Base-by-base conservation (phyloP, 371 early-diverging fungal species). In the Mucor sp. region DNA sequence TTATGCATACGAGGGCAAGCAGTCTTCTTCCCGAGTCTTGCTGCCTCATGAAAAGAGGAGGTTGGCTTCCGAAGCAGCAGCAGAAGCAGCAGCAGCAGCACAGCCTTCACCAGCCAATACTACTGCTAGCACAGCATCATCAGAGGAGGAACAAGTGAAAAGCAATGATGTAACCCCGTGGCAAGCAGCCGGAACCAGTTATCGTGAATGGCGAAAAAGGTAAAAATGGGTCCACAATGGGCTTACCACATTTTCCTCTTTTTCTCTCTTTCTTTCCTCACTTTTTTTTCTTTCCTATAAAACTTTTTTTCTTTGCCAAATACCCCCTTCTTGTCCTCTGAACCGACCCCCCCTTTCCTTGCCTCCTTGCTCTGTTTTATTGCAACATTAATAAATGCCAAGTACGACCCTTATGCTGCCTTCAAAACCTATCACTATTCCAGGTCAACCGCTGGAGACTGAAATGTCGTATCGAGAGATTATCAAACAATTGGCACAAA, bases 401-500 rank as follows among this genome's bases (percentile, higher is more conserved):
- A 62, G 59, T 37, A 37, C 76, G 15, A 79, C 72, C 12, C 28
- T 73, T 43, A 66, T 71, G 53, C 66, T 71, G 25, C 74, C 65
- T 32, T 74, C 69, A 58, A 69, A 76, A 33, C 75, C 72, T 37
- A 73, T 68, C 58, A 67, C 74, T 43, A 71, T 78, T 60, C 74
- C 75, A 55, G 63, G 63, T 43, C 58, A 44, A 39, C 69, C 56
- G 62, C 58, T 55, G 33, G 69, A 65, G 28, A 78, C 63, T 62
- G 71, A 65, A 57, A 61, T 66, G 25, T 75, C 86, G 56, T 88
- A 86, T 67, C 79, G 78, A 70, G 88, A 85, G 28, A 74, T 85
- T 23, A 82, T 83, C 23, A 76, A 81, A 62, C 81, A 79, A 50
- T 59, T 79, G 30, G 63, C 81, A 50, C 74, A 78, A 33, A 77